Evolutionary conservation across 176 grass and related monocot genomes (phyloP).

Genomic region (Ensete ventricosum): DNA sequence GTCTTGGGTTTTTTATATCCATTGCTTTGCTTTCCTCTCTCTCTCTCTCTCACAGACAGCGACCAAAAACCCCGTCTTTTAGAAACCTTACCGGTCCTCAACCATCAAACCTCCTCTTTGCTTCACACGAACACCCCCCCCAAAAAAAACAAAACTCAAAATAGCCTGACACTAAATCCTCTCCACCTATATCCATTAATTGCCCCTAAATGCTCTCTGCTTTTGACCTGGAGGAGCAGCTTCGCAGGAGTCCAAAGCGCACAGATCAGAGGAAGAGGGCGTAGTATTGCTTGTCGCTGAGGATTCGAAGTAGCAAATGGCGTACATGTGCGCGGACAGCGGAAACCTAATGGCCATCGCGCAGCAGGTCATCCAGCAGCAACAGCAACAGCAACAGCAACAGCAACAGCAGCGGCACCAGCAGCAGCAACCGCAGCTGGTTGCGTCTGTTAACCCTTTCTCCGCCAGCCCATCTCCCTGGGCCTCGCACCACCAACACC

Average conservation of each 20-base stretch:
- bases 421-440: constrained; percentile 27
- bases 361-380: constrained; percentile 95
- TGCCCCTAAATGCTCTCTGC: not conserved
- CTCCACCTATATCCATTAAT: not conserved
- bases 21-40: no score
- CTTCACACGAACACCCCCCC: not conserved
- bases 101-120: not conserved
- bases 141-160: not conserved
- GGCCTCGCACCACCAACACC: constrained; percentile 16
- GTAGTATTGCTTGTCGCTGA: not conserved
- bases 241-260: not conserved
- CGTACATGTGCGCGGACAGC: constrained; percentile 97
- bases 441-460: constrained; percentile 27
- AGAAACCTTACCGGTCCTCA: not conserved
- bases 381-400: constrained; percentile 48
- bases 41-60: no score
- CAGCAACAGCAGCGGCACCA: constrained; percentile 55
- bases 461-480: constrained; percentile 4
- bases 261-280: not conserved
- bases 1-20: no score
- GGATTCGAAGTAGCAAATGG: constrained; percentile 31
- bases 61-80: not conserved
- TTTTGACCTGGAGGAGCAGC: not conserved
- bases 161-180: not conserved
- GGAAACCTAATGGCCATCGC: constrained; percentile 99